These are phyloP conservation scores for Chytriomyces sp. DNA, from an alignment of 192 early-diverging fungal genomes.

Conservation along the genomic window DNA sequence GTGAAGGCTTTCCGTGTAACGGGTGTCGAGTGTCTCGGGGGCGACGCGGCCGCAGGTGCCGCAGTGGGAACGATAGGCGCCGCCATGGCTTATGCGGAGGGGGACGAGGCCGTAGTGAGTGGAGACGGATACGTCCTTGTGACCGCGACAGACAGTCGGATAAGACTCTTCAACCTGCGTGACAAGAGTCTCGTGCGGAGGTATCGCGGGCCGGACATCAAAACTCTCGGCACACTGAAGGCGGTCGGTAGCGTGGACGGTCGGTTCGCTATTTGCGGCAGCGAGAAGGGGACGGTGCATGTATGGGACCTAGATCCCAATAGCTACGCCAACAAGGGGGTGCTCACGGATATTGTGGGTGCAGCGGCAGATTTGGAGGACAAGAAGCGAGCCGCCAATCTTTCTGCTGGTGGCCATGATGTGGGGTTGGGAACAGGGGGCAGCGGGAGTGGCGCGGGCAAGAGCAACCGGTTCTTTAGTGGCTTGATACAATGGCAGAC, in stretches of 20 bases:
- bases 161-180: slow-evolving; percentile 76
- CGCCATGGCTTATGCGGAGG: not conserved
- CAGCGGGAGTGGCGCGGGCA: not conserved
- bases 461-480: slow-evolving; percentile 12
- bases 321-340: not conserved
- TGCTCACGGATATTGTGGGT: not conserved
- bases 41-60: not conserved
- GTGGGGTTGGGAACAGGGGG: not conserved
- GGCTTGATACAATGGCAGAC: slow-evolving; percentile 26
- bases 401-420: not conserved
- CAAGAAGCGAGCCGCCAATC: not conserved
- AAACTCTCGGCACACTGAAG: slow-evolving; percentile 64
- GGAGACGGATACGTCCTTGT: slow-evolving; percentile 70
- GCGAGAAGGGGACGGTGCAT: slow-evolving; percentile 77
- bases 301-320: slow-evolving; percentile 45
- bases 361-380: not conserved
- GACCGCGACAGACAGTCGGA: slow-evolving; percentile 79
- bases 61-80: not conserved
- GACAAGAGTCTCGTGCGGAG: slow-evolving; percentile 78
- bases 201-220: slow-evolving; percentile 79
- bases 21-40: slow-evolving; percentile 67
- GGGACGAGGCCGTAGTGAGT: slow-evolving; percentile 18
- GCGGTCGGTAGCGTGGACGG: slow-evolving; percentile 80
- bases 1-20: slow-evolving; percentile 79
- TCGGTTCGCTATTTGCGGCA: slow-evolving; percentile 77